A percentile compares a stretch with the other conserved stretches of the same genome.
These are phyloP conservation scores for Vicia villosa DNA, from an alignment of 306 rosid species.

Conservation along the genomic window DNA sequence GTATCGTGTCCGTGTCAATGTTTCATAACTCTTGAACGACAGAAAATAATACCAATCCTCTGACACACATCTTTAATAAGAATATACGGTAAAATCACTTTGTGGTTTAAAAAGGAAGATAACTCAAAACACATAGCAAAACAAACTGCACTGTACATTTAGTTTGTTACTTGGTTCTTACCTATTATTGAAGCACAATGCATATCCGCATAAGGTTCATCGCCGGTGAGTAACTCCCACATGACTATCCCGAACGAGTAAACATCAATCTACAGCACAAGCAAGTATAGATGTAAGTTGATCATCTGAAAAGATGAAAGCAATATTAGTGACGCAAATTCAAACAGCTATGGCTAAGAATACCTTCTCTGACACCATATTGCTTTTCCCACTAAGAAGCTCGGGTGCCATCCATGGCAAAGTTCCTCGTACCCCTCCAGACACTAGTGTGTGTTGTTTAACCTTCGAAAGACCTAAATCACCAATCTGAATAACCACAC, in stretches of 20 bases:
- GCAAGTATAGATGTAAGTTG: conserved; percentile 32
- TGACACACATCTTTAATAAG: conserved; percentile 13
- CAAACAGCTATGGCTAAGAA: conserved; percentile 30
- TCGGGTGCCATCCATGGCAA: conserved; percentile 99
- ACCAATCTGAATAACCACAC: conserved; percentile 68
- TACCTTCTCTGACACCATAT: conserved; percentile 98
- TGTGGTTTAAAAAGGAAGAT: neutral
- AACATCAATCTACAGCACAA: conserved; percentile 82
- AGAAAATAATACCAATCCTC: neutral
- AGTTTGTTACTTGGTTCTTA: conserved; percentile 49
- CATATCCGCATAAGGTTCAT: conserved; percentile 94
- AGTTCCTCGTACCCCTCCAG: conserved; percentile 99
- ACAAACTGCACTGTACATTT: conserved; percentile 21
- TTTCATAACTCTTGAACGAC: too few relatives aligned
- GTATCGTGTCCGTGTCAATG: neutral
- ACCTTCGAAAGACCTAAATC: conserved; percentile 99
- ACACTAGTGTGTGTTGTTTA: conserved; percentile 92
- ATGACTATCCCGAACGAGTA: conserved; percentile 97
- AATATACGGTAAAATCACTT: conserved; percentile 3
- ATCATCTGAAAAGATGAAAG: conserved; percentile 29
- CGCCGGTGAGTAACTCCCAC: conserved; percentile 99
- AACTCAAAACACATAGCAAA: neutral
- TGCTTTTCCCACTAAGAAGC: conserved; percentile 96
- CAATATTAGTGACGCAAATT: conserved; percentile 12
- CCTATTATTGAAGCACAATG: conserved; percentile 99